These are phyloP conservation scores for Magnolia changhungtana DNA, from an alignment of 164 flowering plant species.

Conservation along the genomic window DNA sequence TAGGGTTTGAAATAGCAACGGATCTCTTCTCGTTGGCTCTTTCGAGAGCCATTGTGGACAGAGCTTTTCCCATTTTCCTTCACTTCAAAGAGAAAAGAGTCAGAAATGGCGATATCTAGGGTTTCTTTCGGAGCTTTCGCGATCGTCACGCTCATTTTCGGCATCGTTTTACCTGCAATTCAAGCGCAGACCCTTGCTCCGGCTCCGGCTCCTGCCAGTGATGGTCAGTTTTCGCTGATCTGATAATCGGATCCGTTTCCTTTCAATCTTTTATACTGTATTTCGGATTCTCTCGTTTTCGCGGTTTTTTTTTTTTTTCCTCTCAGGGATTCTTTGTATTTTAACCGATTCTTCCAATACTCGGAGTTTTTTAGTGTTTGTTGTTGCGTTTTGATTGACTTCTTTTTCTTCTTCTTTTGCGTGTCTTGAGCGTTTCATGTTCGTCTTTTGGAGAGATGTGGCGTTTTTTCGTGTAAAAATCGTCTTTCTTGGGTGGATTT, in stretches of 20 bases:
- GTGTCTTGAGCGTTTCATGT: no score
- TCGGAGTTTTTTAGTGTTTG: neutral
- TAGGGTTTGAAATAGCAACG: neutral
- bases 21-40: neutral
- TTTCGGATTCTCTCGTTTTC: neutral
- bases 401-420: no score
- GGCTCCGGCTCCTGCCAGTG: constrained; percentile 50
- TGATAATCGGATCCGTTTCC: neutral
- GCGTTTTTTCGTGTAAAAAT: no score
- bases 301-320: neutral
- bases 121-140: constrained; percentile 23
- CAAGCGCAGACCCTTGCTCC: constrained; percentile 41
- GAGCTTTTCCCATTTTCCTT: neutral
- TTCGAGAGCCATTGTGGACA: neutral
- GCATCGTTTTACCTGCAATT: constrained; percentile 25
- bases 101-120: constrained; percentile 30
- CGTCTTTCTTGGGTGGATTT: no score
- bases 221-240: constrained; percentile 25
- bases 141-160: constrained; percentile 25
- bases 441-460: no score
- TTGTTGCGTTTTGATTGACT: neutral
- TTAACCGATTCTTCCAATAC: neutral
- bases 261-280: neutral
- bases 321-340: neutral
- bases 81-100: no score